A percentile compares a stretch with the other conserved stretches of the same genome.
These are phyloP conservation scores for Elongisporangium anandrum DNA, from an alignment of 352 stramenopile species.

Conservation along the genomic window DNA sequence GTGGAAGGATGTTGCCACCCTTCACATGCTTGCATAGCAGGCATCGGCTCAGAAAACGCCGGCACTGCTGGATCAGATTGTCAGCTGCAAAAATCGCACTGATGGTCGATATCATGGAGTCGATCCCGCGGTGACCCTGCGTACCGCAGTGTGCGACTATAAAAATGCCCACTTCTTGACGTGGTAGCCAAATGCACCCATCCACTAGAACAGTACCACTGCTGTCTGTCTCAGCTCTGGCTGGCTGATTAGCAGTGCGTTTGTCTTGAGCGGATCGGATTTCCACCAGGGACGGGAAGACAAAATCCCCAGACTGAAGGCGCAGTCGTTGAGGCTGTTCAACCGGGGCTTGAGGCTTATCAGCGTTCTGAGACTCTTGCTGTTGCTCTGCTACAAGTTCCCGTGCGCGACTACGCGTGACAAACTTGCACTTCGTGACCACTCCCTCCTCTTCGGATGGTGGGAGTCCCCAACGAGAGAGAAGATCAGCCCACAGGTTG, in stretches of 20 bases:
- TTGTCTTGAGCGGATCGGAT: too few relatives aligned
- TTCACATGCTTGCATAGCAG: conserved; percentile 15
- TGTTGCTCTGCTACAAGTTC: too few relatives aligned
- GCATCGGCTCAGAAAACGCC: not conserved
- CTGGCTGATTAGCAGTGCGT: too few relatives aligned
- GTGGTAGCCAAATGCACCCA: too few relatives aligned
- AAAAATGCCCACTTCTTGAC: not conserved
- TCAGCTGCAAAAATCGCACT: not conserved
- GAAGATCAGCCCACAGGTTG: conserved; percentile 24
- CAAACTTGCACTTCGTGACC: too few relatives aligned
- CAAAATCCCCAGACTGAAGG: too few relatives aligned
- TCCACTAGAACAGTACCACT: too few relatives aligned
- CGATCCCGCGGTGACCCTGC: conserved; percentile 4
- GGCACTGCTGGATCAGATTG: not conserved
- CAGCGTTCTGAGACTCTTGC: not conserved
- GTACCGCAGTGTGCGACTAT: conserved; percentile 6
- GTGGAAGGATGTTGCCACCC: conserved; percentile 8
- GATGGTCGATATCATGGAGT: not conserved
- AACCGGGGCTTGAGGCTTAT: not conserved
- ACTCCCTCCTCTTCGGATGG: too few relatives aligned
- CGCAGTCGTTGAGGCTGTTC: not conserved
- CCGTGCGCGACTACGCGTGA: too few relatives aligned
- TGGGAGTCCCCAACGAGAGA: conserved; percentile 13
- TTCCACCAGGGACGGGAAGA: too few relatives aligned
- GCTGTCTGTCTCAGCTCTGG: too few relatives aligned